These are phyloP conservation scores for Lachancea nothofagi DNA, from an alignment of 805 yeast species.

Conservation along the genomic window DNA sequence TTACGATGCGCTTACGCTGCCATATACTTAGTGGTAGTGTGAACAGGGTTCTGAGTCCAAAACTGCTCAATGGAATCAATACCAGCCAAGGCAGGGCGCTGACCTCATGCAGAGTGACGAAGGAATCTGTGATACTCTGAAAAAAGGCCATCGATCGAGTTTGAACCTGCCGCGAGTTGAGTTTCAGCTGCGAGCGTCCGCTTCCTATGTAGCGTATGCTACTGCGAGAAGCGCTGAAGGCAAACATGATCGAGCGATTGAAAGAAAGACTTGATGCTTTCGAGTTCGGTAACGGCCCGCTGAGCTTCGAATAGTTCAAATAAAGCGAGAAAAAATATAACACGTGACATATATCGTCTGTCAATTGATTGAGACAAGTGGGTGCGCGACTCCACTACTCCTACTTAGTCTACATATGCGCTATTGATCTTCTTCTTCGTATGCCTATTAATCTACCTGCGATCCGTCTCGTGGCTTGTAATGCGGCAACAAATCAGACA, in stretches of 20 bases:
- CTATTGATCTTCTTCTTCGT: background rate
- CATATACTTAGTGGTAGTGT: conserved; percentile 75
- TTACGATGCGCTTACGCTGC: conserved; percentile 63
- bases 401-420: background rate
- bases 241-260: background rate
- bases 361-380: too few relatives aligned
- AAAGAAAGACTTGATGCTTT: background rate
- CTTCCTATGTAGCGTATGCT: background rate
- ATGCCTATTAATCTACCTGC: conserved; percentile 46
- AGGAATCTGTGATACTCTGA: conserved; percentile 22
- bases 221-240: background rate
- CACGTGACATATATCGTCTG: too few relatives aligned
- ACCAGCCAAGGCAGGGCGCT: conserved; percentile 79
- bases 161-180: background rate
- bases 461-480: conserved; percentile 96
- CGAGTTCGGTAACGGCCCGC: too few relatives aligned
- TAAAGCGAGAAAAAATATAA: too few relatives aligned
- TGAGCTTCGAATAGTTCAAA: too few relatives aligned
- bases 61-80: conserved; percentile 67
- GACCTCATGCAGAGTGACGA: conserved; percentile 40
- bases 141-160: conserved; percentile 15
- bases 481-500: conserved; percentile 63
- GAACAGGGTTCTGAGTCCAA: conserved; percentile 55
- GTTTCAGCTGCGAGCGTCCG: background rate
- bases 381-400: too few relatives aligned